These are phyloP conservation scores for Eucalyptus sideroxylon DNA, from an alignment of 345 rosid species.

Conservation along the genomic window DNA sequence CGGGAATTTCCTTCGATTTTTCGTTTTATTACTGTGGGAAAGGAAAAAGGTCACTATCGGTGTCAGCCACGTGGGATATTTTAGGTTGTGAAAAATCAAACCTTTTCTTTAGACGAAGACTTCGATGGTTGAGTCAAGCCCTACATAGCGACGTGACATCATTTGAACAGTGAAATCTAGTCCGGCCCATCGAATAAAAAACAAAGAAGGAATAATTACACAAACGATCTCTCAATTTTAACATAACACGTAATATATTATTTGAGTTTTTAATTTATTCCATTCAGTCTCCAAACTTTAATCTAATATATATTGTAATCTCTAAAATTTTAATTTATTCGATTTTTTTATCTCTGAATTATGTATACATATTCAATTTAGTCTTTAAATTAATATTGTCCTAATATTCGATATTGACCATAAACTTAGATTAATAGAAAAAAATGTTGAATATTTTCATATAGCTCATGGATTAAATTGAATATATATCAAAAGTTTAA, in stretches of 20 bases:
- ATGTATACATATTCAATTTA: neutral
- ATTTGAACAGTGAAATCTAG: neutral
- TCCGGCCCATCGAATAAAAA: fast-evolving
- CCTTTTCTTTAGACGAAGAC: fast-evolving
- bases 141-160: neutral
- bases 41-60: neutral
- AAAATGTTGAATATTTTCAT: neutral
- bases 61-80: neutral
- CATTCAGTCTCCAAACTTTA: too few relatives aligned
- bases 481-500: fast-evolving
- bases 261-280: neutral
- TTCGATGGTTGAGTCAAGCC: neutral
- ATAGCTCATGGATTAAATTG: fast-evolving
- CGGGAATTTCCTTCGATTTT: neutral
- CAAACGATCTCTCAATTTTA: neutral
- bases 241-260: fast-evolving
- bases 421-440: fast-evolving
- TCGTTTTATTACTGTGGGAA: neutral
- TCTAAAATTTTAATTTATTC: too few relatives aligned
- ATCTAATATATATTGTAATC: too few relatives aligned
- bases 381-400: too few relatives aligned
- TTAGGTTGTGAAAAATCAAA: neutral
- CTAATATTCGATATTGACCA: too few relatives aligned
- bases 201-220: neutral
- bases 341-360: fast-evolving